These are phyloP conservation scores for Cadophora gregata DNA, from an alignment of 2,329 filamentous ascomycete genomes.

Conservation along the genomic window DNA sequence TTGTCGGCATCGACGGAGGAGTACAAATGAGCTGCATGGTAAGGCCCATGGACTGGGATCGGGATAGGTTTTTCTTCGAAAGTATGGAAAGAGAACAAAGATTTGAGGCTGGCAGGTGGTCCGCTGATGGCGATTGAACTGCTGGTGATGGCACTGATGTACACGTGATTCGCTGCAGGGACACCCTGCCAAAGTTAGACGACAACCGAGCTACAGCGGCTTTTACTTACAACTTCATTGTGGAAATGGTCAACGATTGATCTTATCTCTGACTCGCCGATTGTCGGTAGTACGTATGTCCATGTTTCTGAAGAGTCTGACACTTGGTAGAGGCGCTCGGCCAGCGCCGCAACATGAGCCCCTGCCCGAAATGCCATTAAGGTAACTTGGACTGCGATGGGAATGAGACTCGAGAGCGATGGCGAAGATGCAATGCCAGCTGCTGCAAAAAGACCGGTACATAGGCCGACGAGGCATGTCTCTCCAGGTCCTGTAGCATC, in stretches of 20 bases:
- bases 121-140: conserved; percentile 60
- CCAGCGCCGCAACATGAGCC: conserved; percentile 31
- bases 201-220: conserved; percentile 14
- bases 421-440: conserved; percentile 68
- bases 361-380: conserved; percentile 65
- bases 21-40: conserved; percentile 62
- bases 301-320: conserved; percentile 61
- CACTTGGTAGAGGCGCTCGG: conserved; percentile 37
- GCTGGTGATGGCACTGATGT: conserved; percentile 58
- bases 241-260: conserved; percentile 63
- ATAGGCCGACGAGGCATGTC: conserved; percentile 66
- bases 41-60: conserved; percentile 61
- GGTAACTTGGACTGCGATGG: conserved; percentile 67
- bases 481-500: conserved; percentile 56
- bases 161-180: conserved; percentile 54
- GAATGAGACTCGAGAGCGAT: conserved; percentile 65
- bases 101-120: conserved; percentile 55
- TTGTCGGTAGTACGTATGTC: conserved; percentile 69
- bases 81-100: conserved; percentile 49
- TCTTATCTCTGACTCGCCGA: conserved; percentile 57
- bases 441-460: conserved; percentile 74
- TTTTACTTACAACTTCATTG: conserved; percentile 52
- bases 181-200: conserved; percentile 45
- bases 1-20: conserved; percentile 50
- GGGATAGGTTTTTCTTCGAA: conserved; percentile 52